Base-by-base conservation (phyloP, 495 filamentous ascomycete species). In the Xylaria bambusicola region DNA sequence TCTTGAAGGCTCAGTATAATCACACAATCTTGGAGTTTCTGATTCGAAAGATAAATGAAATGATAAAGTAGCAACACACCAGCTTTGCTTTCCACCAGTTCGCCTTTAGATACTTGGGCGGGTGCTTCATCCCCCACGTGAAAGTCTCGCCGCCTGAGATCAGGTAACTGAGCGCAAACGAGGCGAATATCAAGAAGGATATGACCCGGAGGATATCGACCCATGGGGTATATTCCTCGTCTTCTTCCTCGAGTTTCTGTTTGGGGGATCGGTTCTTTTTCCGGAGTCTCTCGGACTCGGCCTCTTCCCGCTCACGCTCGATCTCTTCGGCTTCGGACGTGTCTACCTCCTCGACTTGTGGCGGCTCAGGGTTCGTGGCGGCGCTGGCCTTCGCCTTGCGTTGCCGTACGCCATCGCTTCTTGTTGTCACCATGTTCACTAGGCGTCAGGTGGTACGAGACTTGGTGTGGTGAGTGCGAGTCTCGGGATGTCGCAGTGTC, bases 201-300 rank as follows among this genome's bases (percentile, higher is more conserved):
- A 96, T 61, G 6, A 94, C 77, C 56, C 93, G 87, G 52, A 94
- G 67, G 50, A 93, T 73, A 75, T 98, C 94, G 42, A 93, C 56
- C 52, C 86, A 68, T 55, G 73, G 73, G 64, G 68, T 70, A 44
- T 71, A 67, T 0, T 42, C 50, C 2, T 55, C 63, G 57, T 77
- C 72, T 12, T 77, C 72, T 31, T 81, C 77, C 44, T 73, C 69
- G 23, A 75, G 65, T n/a, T 73, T 69, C 45, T 75, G 62, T 33
- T 69, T 62, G 15, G 66, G 17, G 38, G 56, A 24, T 26, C 54
- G 62, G 52, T 47, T 56, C 44, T 58, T 61, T 36, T 65, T 71
- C 55, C 46, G 62, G 24, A 62, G 63, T 3, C 52, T 52, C 29
- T 62, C 60, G 26, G 36, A 44, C 44, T 60, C 46, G 35, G 48